phyloP scores from a whole-genome alignment of 805 yeast genomes.

The Maudiozyma pseudohumilis region DNA sequence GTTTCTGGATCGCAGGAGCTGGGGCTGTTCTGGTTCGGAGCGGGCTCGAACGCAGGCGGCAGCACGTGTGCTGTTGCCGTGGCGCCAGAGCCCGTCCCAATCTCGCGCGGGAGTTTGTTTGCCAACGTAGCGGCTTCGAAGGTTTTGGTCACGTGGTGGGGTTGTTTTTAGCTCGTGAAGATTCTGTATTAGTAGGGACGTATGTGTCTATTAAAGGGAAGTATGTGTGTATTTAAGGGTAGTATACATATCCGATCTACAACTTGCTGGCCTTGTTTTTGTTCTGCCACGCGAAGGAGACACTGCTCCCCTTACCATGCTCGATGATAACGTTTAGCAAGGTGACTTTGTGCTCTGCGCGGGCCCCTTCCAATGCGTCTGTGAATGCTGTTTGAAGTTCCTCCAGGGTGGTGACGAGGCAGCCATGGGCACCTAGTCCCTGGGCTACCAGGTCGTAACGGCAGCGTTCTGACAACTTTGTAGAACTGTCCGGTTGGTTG shows the following conservation, averaged over 20 bases:
- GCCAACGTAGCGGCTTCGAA: too few relatives aligned
- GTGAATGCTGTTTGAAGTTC: constrained; percentile 32
- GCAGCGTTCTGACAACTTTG: constrained; percentile 48
- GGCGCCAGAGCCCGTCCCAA: too few relatives aligned
- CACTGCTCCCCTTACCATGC: constrained; percentile 43
- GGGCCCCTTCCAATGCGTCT: constrained; percentile 29
- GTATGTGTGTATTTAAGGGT: too few relatives aligned
- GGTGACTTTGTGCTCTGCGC: constrained; percentile 29
- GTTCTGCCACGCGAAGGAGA: constrained; percentile 65
- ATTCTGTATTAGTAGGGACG: too few relatives aligned
- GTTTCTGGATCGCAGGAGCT: constrained; percentile 23
- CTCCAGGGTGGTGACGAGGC: constrained; percentile 32
- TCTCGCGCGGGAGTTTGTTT: too few relatives aligned
- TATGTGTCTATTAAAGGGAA: too few relatives aligned
- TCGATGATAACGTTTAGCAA: constrained; percentile 55
- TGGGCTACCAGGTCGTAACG: constrained; percentile 47
- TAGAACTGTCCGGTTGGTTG: constrained; percentile 30
- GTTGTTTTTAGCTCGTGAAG: too few relatives aligned
- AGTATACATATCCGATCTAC: too few relatives aligned
- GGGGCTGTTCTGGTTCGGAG: constrained; percentile 15
- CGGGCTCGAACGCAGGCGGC: too few relatives aligned
- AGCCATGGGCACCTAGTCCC: constrained; percentile 50
- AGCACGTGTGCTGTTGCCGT: too few relatives aligned
- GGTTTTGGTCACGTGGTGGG: too few relatives aligned
- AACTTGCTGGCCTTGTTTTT: constrained; percentile 17